Evolutionary conservation across 495 filamentous ascomycete species (phyloP).

Genomic region (Podospora pseudocomata): DNA sequence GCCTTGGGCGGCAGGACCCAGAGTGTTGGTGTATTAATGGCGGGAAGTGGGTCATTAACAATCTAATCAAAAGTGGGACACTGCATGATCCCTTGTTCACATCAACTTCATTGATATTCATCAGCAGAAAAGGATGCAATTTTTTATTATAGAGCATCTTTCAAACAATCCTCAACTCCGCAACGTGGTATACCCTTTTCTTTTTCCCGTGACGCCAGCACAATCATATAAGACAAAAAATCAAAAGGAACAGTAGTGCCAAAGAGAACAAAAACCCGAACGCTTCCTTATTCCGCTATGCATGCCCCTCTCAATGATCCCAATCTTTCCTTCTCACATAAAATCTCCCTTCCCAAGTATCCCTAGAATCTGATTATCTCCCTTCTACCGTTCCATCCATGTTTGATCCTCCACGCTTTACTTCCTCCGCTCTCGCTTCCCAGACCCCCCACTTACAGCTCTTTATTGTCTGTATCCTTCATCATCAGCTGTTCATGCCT

Average conservation of each 20-base stretch:
- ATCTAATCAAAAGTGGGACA: neutral
- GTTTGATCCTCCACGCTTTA: no score
- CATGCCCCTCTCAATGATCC: neutral
- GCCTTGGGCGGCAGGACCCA: neutral
- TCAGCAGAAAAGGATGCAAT: neutral
- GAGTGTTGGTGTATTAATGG: neutral
- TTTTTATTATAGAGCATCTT: neutral
- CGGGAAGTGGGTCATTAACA: neutral
- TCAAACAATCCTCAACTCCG: neutral
- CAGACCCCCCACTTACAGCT: no score
- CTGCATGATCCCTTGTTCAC: neutral
- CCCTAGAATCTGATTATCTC: no score
- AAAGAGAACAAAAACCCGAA: neutral
- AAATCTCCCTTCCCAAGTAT: no score
- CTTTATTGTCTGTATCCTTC: no score
- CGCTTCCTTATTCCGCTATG: neutral
- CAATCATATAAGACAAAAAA: neutral
- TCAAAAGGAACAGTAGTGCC: neutral
- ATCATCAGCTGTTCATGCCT: neutral
- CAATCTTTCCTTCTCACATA: no score
- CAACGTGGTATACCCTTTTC: neutral
- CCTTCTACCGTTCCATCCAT: no score
- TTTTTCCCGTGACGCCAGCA: neutral
- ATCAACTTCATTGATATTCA: neutral
- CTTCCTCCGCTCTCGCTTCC: no score